These are phyloP conservation scores for Colletotrichum cordylinicola DNA, from an alignment of 2,329 filamentous ascomycete species.

Conservation along the genomic window DNA sequence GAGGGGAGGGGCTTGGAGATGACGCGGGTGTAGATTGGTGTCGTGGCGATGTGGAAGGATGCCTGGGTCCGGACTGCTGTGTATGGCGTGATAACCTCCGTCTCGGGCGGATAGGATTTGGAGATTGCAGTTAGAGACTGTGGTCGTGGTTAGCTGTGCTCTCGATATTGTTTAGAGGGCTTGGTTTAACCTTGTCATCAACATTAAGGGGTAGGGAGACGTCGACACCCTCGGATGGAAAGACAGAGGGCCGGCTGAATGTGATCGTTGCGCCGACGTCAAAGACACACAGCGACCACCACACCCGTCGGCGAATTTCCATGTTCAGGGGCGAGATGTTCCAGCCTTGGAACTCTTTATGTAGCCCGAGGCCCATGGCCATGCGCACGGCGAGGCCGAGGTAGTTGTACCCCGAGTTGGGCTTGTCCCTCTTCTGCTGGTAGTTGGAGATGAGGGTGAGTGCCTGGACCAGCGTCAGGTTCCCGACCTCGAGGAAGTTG, in stretches of 20 bases:
- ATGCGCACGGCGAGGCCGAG: slow-evolving; percentile 53
- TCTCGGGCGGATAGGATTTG: slow-evolving; percentile 36
- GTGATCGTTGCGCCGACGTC: slow-evolving; percentile 51
- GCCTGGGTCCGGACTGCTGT: slow-evolving; percentile 49
- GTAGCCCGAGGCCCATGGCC: slow-evolving; percentile 53
- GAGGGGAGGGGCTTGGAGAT: slow-evolving; percentile 49
- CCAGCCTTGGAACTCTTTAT: slow-evolving; percentile 45
- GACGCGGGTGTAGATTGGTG: slow-evolving; percentile 48
- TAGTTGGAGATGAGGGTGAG: slow-evolving; percentile 35
- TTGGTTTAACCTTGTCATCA: slow-evolving; percentile 22
- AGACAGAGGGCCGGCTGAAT: slow-evolving; percentile 32
- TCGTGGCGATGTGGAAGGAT: slow-evolving; percentile 48
- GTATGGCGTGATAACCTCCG: slow-evolving; percentile 45
- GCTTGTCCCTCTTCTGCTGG: slow-evolving; percentile 52
- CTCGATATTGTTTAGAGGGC: background rate
- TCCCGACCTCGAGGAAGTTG: slow-evolving; percentile 27
- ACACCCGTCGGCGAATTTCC: slow-evolving; percentile 41
- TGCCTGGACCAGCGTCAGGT: slow-evolving; percentile 35
- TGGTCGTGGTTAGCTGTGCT: background rate
- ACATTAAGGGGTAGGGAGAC: slow-evolving; percentile 39
- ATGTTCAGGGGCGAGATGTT: slow-evolving; percentile 33
- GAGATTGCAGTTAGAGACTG: slow-evolving; percentile 37
- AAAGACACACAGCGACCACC: slow-evolving; percentile 47
- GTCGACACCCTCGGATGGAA: slow-evolving; percentile 23
- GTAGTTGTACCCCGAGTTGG: slow-evolving; percentile 57